phyloP scores from a whole-genome alignment of 495 filamentous ascomycete genomes.

The Xylaria intraflava region DNA sequence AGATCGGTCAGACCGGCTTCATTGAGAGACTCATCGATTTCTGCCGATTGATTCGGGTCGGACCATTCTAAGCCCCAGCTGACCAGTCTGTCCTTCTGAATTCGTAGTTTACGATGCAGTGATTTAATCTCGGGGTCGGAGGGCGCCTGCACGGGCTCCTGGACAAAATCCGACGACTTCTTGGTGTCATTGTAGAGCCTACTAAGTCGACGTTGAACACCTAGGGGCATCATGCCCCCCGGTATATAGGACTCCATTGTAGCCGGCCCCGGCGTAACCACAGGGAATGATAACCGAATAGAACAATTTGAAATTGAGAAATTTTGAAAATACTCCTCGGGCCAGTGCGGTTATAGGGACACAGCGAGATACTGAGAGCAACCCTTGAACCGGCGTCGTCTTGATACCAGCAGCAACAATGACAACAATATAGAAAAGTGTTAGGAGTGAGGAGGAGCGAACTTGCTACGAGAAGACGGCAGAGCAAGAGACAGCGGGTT shows the following conservation, averaged over 20 bases:
- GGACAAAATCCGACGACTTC: constrained; percentile 75
- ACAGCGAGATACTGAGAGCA: not conserved
- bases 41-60: constrained; percentile 58
- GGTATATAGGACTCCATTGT: constrained; percentile 45
- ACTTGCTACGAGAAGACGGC: not conserved
- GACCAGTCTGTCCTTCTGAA: constrained; percentile 69
- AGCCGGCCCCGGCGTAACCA: not conserved
- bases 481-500: not conserved
- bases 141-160: constrained; percentile 57
- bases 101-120: constrained; percentile 51
- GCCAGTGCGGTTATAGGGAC: not conserved
- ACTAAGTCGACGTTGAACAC: constrained; percentile 66
- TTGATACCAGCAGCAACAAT: not conserved
- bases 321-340: not conserved
- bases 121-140: constrained; percentile 50
- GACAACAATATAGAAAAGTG: not conserved
- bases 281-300: not conserved
- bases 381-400: not conserved
- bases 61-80: constrained; percentile 92
- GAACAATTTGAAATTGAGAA: not conserved
- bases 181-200: constrained; percentile 92
- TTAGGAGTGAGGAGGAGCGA: not conserved
- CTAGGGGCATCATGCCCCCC: constrained; percentile 39
- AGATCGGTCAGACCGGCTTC: constrained; percentile 80
- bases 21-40: constrained; percentile 79